Base-by-base conservation (phyloP, 2,329 filamentous ascomycete species). In the Daldinia sp. region DNA sequence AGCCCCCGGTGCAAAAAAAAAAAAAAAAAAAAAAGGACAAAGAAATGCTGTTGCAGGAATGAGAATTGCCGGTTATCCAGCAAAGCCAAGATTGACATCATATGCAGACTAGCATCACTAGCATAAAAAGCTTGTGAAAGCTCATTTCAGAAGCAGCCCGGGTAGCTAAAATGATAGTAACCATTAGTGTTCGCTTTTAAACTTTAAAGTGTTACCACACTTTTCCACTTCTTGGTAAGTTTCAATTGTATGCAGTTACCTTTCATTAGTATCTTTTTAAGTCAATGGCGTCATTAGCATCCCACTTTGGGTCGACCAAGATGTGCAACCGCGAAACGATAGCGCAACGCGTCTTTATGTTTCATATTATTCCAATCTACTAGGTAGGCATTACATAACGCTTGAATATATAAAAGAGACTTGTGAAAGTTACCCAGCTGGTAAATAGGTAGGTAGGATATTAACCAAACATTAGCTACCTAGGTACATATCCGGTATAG, bases 261-360 rank as follows among this genome's bases (percentile, higher is more conserved):
- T n/a, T 55, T 56, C 28, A 68, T 66, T 68, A 62, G 65, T 12
- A 30, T 41, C 26, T 44, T 20, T 39, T 42, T 23, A 26, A 65
- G 28, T 69, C 66, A 63, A 71, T 71, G 61, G 61, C 67, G 69
- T 71, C 67, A 71, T 67, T 23, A 39, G 28, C 67, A 59, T 67
- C 58, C 61, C 63, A 61, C 57, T 48, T 48, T 48, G n/a, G 15
- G 12, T 39, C 3, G 3, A 39, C 35, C 4, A 39, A 50, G 46
- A 50, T 28, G 13, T 13, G 7, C 1, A 51, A 7, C 15, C 26
- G 3, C 26, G 26, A 51, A 51, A 51, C 46, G 18, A 33, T 33
- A 15, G 10, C 13, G 13, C 13, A 48, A 28, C 44, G 20, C 7
- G 26, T n/a, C 2, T 15, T 18, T 50, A 28, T 50, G 46, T 50